Evolutionary conservation across 495 filamentous ascomycete genomes (phyloP), one percentile per base, ranked within the genome.

Genomic region (Penicillium diatomitis): DNA sequence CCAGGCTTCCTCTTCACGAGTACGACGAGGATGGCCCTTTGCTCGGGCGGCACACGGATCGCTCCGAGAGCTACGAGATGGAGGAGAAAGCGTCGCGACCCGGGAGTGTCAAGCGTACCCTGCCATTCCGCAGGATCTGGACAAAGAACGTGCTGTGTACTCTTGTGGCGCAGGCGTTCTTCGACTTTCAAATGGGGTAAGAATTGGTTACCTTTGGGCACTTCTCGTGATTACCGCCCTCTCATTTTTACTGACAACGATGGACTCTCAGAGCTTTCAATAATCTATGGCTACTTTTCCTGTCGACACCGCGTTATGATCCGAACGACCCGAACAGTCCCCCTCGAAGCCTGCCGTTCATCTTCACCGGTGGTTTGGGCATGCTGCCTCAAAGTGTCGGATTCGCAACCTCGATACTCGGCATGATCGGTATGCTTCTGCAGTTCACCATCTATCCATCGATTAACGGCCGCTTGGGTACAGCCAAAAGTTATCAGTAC

Each of bases 241-340:
- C 20, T 20, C 10, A 11, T 7, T 5, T 8, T n/a, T 32, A 2
- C 1, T 40, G 5, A 9, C 32, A 42, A 42, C 4, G 4, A 6
- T 11, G 10, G 33, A 28, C 4, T 4, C 11, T 6, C 27, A 46
- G 70, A 50, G 87, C 86, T 38, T 92, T 90, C 74, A 87, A 87
- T 64, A 85, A 82, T 43, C 75, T 91, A 40, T 91, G 86, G 86
- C 85, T 86, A 51, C 75, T 88, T 48, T 91, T 90, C 73, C 82
- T 95, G 49, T 88, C 85, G 0, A 86, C 87, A 0, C 84, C 87
- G 0, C 85, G 86, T 33, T 83, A 82, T 53, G 75, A 85, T 50
- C 50, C 69, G 8, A 65, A 68, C 35, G 62, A 74, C 48, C 64
- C 74, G 5, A 55, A 60, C 32, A 65, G 64, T 41, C 70, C 72